These are phyloP conservation scores for Noccaea bulbosa DNA, from an alignment of 345 rosid genomes.

Conservation along the genomic window DNA sequence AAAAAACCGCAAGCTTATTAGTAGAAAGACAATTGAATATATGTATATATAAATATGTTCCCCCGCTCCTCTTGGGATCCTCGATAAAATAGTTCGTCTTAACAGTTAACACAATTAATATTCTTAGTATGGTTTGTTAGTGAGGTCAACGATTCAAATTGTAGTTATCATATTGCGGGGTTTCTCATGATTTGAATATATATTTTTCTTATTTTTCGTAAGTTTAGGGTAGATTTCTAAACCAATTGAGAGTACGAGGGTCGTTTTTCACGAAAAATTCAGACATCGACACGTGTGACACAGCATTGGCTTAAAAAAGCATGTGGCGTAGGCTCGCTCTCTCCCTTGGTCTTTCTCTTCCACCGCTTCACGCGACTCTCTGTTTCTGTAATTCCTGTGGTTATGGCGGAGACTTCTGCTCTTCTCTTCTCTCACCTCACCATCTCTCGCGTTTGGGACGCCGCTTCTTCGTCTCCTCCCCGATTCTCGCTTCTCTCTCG, in stretches of 20 bases:
- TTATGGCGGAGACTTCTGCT: constrained; percentile 58
- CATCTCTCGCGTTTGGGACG: constrained; percentile 41
- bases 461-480: constrained; percentile 34
- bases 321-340: constrained; percentile 44
- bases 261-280: background rate
- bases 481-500: constrained; percentile 36
- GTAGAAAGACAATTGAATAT: too few relatives aligned
- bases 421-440: constrained; percentile 45
- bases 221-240: background rate
- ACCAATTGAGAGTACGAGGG: background rate
- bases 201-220: background rate
- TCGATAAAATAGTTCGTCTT: too few relatives aligned
- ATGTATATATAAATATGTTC: too few relatives aligned
- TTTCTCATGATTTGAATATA: background rate
- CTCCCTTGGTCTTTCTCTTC: constrained; percentile 17
- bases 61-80: too few relatives aligned
- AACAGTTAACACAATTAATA: too few relatives aligned
- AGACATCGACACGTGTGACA: constrained; percentile 37
- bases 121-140: too few relatives aligned
- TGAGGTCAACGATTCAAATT: too few relatives aligned
- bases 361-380: constrained; percentile 25
- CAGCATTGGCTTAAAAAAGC: constrained; percentile 7
- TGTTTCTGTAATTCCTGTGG: constrained; percentile 23
- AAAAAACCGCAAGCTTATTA: background rate
- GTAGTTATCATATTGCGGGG: too few relatives aligned